phyloP scores from a whole-genome alignment of 768 basidiomycete species.

The Auricularia heimuer region DNA sequence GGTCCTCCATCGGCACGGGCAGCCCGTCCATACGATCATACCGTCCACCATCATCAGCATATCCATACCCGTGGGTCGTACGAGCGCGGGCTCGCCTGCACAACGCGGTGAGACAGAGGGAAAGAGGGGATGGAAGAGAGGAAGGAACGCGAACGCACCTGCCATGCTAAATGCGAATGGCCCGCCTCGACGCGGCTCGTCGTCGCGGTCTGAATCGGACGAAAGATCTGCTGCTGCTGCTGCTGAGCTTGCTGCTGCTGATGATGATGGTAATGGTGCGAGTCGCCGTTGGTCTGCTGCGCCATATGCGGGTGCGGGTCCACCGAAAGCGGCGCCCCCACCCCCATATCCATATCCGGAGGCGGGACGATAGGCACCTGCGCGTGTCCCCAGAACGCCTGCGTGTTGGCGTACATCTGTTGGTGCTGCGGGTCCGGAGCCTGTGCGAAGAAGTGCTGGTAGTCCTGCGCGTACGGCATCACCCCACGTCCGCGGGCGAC shows the following conservation, averaged over 20 bases:
- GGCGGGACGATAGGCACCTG: neutral
- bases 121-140: neutral
- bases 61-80: too few species aligned
- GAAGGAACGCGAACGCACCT: neutral
- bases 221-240: neutral
- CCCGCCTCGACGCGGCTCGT: neutral
- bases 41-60: too few species aligned
- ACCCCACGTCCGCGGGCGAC: neutral
- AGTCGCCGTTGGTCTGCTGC: neutral
- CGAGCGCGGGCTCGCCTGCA: too few species aligned
- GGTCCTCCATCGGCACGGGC: constrained; percentile 2
- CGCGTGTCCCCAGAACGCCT: neutral
- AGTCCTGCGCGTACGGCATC: constrained; percentile 1
- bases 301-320: neutral
- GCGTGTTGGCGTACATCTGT: neutral
- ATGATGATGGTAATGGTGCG: neutral
- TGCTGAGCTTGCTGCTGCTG: neutral
- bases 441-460: neutral
- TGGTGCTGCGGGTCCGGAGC: neutral
- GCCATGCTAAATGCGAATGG: constrained; percentile 1
- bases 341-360: neutral
- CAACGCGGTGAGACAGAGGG: neutral
- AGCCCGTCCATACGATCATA: neutral
- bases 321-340: neutral
- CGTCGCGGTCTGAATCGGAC: neutral